Evolutionary conservation across 176 grass and related monocot genomes (phyloP).

Genomic region (Carex pumila): DNA sequence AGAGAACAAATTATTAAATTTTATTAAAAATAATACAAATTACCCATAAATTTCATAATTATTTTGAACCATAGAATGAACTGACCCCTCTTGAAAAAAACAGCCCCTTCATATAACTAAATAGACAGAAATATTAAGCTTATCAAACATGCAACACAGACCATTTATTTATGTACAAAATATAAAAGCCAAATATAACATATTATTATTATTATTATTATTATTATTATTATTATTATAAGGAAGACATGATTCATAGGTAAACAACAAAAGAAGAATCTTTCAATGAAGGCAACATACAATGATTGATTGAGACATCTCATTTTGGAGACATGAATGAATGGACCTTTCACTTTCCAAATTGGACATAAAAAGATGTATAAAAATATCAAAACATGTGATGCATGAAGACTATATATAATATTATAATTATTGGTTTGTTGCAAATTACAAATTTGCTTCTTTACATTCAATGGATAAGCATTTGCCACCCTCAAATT

Average conservation of each 20-base stretch:
- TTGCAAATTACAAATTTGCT: background rate
- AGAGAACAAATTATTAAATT: no score
- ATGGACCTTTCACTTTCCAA: background rate
- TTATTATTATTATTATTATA: no score
- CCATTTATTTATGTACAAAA: background rate
- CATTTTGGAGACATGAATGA: background rate
- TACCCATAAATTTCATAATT: no score
- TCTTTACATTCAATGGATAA: background rate
- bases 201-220: no score
- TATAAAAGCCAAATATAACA: background rate
- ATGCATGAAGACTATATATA: background rate
- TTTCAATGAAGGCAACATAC: background rate
- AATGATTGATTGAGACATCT: background rate
- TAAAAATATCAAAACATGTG: background rate
- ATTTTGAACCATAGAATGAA: no score
- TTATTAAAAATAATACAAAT: no score
- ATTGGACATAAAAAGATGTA: background rate
- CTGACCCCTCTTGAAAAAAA: no score
- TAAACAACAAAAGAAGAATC: background rate
- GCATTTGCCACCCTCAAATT: background rate
- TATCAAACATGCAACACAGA: background rate
- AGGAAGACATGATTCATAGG: background rate
- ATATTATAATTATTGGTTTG: background rate
- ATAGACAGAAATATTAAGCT: background rate
- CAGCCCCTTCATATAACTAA: background rate